Conservation (phyloP, 495 filamentous ascomycete species). For the Hyaloscypha bicolor region DNA sequence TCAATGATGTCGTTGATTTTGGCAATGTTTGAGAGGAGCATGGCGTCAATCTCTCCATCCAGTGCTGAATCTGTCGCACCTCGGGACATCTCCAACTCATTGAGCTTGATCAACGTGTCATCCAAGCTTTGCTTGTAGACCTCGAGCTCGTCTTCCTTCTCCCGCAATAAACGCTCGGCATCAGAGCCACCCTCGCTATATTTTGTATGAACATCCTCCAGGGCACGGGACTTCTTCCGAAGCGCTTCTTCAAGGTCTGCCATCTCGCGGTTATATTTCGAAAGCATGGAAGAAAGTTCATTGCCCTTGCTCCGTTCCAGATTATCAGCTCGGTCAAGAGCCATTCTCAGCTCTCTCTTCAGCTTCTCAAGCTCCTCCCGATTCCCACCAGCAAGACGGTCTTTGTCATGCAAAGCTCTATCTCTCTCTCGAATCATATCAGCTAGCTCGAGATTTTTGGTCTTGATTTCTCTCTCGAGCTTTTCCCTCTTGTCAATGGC, state of each 20-base stretch:
- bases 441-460: conserved; percentile 95
- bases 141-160: conserved; percentile 97
- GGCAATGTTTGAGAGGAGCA: conserved; percentile 79
- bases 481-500: conserved; percentile 94
- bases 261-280: conserved; percentile 96
- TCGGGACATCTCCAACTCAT: conserved; percentile 71
- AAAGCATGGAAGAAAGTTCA: conserved; percentile 90
- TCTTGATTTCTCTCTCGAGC: conserved; percentile 95
- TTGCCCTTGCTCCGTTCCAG: conserved; percentile 89
- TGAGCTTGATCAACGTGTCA: conserved; percentile 85
- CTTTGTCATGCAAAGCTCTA: conserved; percentile 89
- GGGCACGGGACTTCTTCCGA: conserved; percentile 80
- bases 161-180: conserved; percentile 77
- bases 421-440: conserved; percentile 99
- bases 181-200: conserved; percentile 81
- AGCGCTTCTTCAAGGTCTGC: conserved; percentile 92
- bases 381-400: conserved; percentile 80
- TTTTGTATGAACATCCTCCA: conserved; percentile 82
- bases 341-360: conserved; percentile 93
- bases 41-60: conserved; percentile 86
- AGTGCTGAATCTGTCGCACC: conserved; percentile 79
- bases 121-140: conserved; percentile 98
- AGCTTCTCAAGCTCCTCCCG: conserved; percentile 95
- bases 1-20: conserved; percentile 99
- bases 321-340: conserved; percentile 90